phyloP scores from a whole-genome alignment of 208 protist genomes.

The Porcisia deanei region DNA sequence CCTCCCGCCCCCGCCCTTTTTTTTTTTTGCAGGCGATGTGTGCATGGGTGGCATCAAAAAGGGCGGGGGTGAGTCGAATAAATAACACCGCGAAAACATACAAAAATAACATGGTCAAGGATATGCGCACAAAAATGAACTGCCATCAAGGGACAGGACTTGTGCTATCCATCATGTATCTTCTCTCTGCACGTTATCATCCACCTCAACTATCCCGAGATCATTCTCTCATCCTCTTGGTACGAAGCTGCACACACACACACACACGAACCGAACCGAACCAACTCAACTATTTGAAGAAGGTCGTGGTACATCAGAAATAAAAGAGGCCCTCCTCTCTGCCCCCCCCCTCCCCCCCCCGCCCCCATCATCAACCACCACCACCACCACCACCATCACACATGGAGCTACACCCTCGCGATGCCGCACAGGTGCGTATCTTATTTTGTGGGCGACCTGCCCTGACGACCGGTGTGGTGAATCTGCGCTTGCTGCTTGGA shows the following conservation, averaged over 20 bases:
- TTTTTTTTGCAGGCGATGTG: too few species aligned
- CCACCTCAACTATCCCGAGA: background rate
- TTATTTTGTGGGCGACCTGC: conserved; percentile 60
- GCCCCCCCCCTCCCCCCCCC: background rate
- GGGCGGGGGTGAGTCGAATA: too few species aligned
- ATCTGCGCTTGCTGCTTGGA: conserved; percentile 55
- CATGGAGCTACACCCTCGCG: conserved; percentile 1
- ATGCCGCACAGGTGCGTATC: conserved; percentile 18
- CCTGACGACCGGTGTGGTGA: conserved; percentile 63
- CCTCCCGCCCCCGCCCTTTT: too few species aligned
- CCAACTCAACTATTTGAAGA: too few species aligned
- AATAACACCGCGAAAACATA: too few species aligned
- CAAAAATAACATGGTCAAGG: too few species aligned
- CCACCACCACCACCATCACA: background rate
- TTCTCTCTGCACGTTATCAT: background rate
- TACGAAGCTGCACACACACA: too few species aligned
- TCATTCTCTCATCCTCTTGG: background rate
- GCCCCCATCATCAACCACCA: background rate
- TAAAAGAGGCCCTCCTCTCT: background rate
- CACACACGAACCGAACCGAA: too few species aligned
- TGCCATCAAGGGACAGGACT: background rate
- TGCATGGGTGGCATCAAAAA: too few species aligned
- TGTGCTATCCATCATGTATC: background rate
- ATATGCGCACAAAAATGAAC: too few species aligned
- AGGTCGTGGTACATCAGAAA: too few species aligned